These are phyloP conservation scores for Paraurostyla sp. DNA, from an alignment of 73 alveolate species.

Conservation along the genomic window DNA sequence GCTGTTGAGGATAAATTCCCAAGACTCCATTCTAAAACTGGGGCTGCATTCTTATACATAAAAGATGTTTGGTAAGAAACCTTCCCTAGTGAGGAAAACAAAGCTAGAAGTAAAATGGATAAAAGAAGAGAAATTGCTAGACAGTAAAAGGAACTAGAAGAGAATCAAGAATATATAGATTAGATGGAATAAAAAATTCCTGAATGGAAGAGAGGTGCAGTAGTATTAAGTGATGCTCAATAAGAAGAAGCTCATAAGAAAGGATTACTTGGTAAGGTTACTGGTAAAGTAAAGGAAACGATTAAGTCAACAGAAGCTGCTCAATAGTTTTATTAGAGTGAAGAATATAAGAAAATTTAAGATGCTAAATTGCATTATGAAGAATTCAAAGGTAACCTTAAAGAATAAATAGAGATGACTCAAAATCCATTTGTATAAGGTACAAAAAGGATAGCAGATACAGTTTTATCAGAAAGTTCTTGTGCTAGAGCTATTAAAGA, in stretches of 20 bases:
- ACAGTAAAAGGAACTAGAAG: constrained; percentile 15
- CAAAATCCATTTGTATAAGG: constrained; percentile 69
- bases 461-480: constrained; percentile 31
- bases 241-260: constrained; percentile 55
- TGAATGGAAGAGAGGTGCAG: constrained; percentile 75
- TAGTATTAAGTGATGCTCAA: constrained; percentile 51
- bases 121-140: constrained; percentile 49
- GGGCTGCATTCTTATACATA: neutral
- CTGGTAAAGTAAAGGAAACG: constrained; percentile 36
- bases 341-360: constrained; percentile 61
- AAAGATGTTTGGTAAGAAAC: constrained; percentile 74
- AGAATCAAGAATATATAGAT: constrained; percentile 45
- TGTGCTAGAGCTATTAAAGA: constrained; percentile 61
- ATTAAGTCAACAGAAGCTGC: constrained; percentile 48
- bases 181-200: constrained; percentile 66
- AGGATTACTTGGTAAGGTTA: constrained; percentile 21
- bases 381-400: constrained; percentile 61
- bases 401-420: constrained; percentile 68
- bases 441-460: constrained; percentile 18
- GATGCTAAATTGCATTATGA: constrained; percentile 1
- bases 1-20: constrained; percentile 63
- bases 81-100: constrained; percentile 68
- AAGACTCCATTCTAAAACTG: neutral
- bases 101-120: constrained; percentile 21
- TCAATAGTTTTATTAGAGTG: constrained; percentile 51